Evolutionary conservation across 306 rosid genomes (phyloP), one percentile per base, ranked within the genome.

Genomic region (Cucurbita pepo): DNA sequence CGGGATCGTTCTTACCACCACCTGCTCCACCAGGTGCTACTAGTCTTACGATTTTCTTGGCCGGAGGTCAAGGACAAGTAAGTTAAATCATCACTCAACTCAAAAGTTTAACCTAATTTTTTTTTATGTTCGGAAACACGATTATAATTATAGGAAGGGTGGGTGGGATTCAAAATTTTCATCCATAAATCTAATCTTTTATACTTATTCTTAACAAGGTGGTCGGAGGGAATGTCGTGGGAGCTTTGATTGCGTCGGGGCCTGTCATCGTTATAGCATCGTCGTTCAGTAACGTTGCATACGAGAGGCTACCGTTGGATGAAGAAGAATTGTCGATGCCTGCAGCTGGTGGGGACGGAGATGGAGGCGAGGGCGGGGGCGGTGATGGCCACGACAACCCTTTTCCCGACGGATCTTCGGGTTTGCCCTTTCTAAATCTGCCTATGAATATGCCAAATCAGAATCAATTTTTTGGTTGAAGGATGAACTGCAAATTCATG

Each of bases 21-120:
- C 77, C 77, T 4, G 77, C 77, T 12, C 77, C 77, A 5, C 77
- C 77, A 0, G 77, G 77, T 8, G 77, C 77, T 13, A 74, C 77
- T 7, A 74, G 77, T 59, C 45, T 74, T 7, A 74, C 77, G 7
- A 74, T 74, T 13, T 74, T 74, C 22, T 16, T 74, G 18, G 70
- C 77, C 15, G 77, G 77, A 25, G 77, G 77, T 16, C 77, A 74
- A 74, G 77, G 77, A 1, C 77, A 74, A n/a, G 69, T 61, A 16
- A 1, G 14, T 37, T 37, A 61, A 37, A 61, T 38, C 0, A 61
- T 7, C 7, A 37, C 22, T 37, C 1, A 61, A 61, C 10, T 58
- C 64, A 58, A 58, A 58, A 30, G 43, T 34, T 58, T 58, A 30
- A 58, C 21, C 18, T 57, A 59, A 34, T 7, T 60, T 34, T 6